Percentiles rank a stretch among this genome's conserved stretches.
Evolutionary conservation across 176 grass and related monocot species (phyloP).

Genomic region (Coix lacrymajobi): DNA sequence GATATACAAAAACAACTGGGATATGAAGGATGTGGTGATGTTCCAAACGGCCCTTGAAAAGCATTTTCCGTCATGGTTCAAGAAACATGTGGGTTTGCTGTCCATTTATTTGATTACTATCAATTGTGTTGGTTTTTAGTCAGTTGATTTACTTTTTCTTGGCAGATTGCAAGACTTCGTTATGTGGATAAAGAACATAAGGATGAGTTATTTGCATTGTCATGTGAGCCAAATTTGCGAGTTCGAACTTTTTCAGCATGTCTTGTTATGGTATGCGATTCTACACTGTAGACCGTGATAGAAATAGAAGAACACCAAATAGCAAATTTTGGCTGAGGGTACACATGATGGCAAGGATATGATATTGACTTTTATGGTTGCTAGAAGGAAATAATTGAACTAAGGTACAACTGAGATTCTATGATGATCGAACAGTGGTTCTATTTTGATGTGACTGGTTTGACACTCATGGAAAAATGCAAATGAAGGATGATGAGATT

Average conservation of each 20-base stretch:
- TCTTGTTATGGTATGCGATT: neutral
- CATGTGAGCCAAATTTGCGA: neutral
- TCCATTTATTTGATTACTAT: no score
- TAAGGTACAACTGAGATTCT: neutral
- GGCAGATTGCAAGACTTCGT: neutral
- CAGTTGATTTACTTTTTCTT: no score
- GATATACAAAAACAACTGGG: no score
- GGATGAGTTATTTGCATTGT: neutral
- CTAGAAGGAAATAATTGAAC: neutral
- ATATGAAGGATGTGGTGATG: no score
- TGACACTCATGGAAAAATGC: neutral
- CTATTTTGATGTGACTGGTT: neutral
- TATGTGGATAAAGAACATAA: neutral
- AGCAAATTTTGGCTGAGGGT: neutral
- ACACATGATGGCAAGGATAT: neutral
- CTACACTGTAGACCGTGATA: no score
- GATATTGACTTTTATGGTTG: no score
- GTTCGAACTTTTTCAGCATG: neutral
- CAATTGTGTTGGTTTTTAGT: no score
- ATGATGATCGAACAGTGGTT: neutral
- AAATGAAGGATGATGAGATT: neutral
- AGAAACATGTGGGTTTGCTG: no score
- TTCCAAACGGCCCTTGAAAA: no score
- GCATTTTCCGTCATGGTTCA: no score
- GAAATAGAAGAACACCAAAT: no score